Percentiles rank a stretch among this genome's conserved stretches.
Evolutionary conservation across 352 stramenopile genomes (phyloP).

Genomic region (Globisporangium iwayamae): DNA sequence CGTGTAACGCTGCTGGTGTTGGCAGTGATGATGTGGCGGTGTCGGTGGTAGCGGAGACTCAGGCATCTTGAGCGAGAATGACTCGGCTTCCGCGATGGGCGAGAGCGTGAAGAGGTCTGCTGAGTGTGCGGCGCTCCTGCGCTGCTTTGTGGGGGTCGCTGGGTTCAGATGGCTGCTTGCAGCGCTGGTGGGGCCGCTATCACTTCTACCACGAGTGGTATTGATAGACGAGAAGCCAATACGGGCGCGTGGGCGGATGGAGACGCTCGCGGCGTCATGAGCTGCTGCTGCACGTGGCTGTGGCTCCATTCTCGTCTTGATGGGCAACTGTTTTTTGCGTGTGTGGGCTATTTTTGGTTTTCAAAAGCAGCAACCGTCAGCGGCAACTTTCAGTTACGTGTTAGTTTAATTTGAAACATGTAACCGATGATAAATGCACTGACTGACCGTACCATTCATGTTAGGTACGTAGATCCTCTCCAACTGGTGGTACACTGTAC

Average conservation of each 20-base stretch:
- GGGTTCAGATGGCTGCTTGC: not conserved
- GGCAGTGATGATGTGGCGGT: not conserved
- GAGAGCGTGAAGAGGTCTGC: constrained; percentile 10
- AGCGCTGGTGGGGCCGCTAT: not conserved
- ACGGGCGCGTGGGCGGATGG: not conserved
- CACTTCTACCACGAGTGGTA: not conserved
- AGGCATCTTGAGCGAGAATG: constrained; percentile 15
- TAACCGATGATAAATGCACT: not conserved
- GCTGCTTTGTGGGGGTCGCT: not conserved
- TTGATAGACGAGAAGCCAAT: constrained; percentile 1
- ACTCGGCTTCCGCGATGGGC: constrained; percentile 13
- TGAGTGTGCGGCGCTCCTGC: not conserved
- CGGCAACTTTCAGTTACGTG: not conserved
- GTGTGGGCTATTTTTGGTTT: not conserved
- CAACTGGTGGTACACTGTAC: not conserved
- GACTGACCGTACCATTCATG: too few species aligned
- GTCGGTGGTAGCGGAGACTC: constrained; percentile 3
- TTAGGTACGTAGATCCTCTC: not conserved
- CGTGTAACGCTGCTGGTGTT: not conserved
- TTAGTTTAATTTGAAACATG: not conserved
- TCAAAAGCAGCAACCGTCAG: not conserved
- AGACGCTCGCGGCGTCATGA: not conserved
- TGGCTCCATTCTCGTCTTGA: not conserved
- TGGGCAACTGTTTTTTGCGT: too few species aligned
- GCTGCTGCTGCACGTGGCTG: not conserved